Base-by-base conservation (phyloP, 2,329 filamentous ascomycete genomes). In the Coccinonectria pachysandricola region DNA sequence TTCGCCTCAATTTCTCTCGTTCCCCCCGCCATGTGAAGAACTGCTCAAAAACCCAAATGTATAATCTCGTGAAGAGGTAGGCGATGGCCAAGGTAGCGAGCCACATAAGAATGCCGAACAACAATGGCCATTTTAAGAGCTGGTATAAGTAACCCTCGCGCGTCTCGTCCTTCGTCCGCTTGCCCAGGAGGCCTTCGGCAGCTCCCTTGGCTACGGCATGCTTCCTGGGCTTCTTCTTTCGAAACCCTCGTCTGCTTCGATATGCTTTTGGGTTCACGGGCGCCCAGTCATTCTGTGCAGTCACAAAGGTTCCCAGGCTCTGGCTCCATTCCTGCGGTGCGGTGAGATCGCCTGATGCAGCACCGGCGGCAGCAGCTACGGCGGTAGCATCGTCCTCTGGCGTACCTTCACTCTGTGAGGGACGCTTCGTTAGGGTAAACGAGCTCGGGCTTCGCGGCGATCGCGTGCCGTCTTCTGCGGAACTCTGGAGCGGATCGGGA, bases 231-330 rank as follows among this genome's bases (percentile, higher is more conserved):
- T 45, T 49, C 31, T 46, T 57, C 42, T 47, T 51, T 35, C 48
- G 55, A 32, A 36, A 57, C 46, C 43, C 52, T 47, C 53, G 49
- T 46, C 54, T 62, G 26, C 36, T 38, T 9, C 43, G 43, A 42
- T 60, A 50, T 12, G 87, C 67, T 31, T 71, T 76, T 49, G 88
- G 74, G 42, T 81, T 78, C 8, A 96, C 74, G 0, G 91, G 91
- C 10, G 83, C 78, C 91, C 91, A 98, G 62, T 98, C 91, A 53
- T 93, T 93, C 49, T 92, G 75, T 20, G 91, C 88, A 4, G 84
- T 82, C 45, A 96, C 84, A 50, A 87, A 86, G 25, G 72, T 57
- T 19, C 55, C 58, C 31, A 56, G 53, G 3, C 20, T 35, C 5
- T 48, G 40, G n/a, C n/a, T n/a, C n/a, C n/a, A n/a, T n/a, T n/a